Percentiles rank a stretch among this genome's conserved stretches.
Conservation (phyloP, 2,329 filamentous ascomycete genomes). For the Trichoderma polysporum region DNA sequence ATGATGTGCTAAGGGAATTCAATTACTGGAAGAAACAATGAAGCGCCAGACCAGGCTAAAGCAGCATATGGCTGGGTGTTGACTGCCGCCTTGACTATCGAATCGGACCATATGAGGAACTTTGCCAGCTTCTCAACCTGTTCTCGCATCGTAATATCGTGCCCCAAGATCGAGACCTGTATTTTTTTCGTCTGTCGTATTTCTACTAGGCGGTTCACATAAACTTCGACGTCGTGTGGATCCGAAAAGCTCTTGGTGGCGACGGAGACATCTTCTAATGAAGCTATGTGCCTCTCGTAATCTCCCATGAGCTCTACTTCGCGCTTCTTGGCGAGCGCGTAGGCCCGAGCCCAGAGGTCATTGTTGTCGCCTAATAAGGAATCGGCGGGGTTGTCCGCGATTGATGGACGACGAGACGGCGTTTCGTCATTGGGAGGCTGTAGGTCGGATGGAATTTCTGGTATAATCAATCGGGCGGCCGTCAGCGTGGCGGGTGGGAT, state of each 20-base stretch:
- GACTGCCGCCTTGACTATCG: constrained; percentile 25
- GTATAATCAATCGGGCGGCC: too few relatives aligned
- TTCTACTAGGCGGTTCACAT: neutral
- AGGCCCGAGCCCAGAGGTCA: neutral
- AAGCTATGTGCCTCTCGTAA: neutral
- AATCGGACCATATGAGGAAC: constrained; percentile 27
- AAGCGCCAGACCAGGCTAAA: constrained; percentile 30
- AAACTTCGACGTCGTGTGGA: neutral
- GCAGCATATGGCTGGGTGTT: constrained; percentile 28
- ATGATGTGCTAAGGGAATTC: too few relatives aligned
- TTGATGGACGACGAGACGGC: too few relatives aligned
- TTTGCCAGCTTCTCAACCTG: constrained; percentile 27
- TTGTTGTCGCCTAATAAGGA: too few relatives aligned
- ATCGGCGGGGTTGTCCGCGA: too few relatives aligned
- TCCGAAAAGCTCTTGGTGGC: neutral
- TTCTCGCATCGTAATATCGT: constrained; percentile 25
- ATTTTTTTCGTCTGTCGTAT: neutral
- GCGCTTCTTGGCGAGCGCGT: neutral
- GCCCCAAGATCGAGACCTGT: constrained; percentile 23
- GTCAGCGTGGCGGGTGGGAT: too few relatives aligned
- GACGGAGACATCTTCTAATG: neutral
- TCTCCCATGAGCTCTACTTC: neutral
- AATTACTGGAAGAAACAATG: constrained; percentile 27
- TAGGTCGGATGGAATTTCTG: too few relatives aligned
- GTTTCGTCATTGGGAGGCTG: too few relatives aligned